Evolutionary conservation across 768 basidiomycete genomes (phyloP).

Genomic region (Naematelia aurantialba): DNA sequence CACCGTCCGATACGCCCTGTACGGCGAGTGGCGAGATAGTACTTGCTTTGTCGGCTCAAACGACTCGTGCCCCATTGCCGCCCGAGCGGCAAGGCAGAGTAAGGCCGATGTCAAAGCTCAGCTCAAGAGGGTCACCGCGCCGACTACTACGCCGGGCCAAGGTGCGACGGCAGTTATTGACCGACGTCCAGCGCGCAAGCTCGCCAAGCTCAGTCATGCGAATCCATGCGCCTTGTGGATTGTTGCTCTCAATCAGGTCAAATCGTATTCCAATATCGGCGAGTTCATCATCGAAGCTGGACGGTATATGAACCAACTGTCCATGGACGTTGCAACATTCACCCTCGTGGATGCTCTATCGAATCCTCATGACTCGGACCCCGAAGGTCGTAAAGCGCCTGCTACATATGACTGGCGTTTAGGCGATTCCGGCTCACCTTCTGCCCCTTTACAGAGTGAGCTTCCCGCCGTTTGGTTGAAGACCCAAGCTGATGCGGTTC

Average conservation of each 20-base stretch:
- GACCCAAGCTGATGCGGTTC: constrained; percentile 11
- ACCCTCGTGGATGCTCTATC: constrained; percentile 81
- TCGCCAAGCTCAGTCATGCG: constrained; percentile 89
- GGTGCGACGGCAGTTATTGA: constrained; percentile 19
- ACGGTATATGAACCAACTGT: constrained; percentile 84
- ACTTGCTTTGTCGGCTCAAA: constrained; percentile 55
- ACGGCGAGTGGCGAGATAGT: constrained; percentile 89
- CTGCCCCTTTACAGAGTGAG: constrained; percentile 28
- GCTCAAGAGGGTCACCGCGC: constrained; percentile 69
- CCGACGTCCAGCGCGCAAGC: constrained; percentile 67
- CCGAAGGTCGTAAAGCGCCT: neutral
- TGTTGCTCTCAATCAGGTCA: constrained; percentile 86
- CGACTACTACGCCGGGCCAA: constrained; percentile 52
- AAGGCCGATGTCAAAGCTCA: constrained; percentile 85
- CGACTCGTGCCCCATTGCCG: constrained; percentile 29
- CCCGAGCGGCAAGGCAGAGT: constrained; percentile 60
- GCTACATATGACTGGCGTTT: neutral
- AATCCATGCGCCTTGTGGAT: constrained; percentile 89
- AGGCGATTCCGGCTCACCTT: neutral
- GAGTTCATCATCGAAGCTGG: constrained; percentile 83
- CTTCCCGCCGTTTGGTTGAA: neutral
- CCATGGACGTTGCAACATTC: constrained; percentile 88
- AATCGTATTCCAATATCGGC: constrained; percentile 88
- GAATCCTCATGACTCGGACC: constrained; percentile 51
- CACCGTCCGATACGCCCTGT: constrained; percentile 78